phyloP scores from a whole-genome alignment of 192 early-diverging fungal species.

The Coemansia reversa region DNA sequence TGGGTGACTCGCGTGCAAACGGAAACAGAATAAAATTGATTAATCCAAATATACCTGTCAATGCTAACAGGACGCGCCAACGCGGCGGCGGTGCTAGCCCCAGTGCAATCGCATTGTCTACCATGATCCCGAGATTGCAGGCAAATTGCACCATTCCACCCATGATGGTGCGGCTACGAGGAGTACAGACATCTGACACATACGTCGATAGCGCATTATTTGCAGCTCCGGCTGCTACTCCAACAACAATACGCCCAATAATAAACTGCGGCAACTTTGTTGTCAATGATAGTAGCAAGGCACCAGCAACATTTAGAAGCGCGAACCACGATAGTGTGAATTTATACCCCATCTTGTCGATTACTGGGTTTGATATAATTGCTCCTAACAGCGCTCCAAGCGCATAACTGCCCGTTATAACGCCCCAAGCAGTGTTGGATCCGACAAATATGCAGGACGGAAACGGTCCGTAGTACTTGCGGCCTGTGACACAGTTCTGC shows the following conservation, averaged over 20 bases:
- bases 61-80: constrained; percentile 71
- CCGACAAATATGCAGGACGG: constrained; percentile 46
- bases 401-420: constrained; percentile 58
- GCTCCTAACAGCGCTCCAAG: constrained; percentile 70
- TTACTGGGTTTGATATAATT: constrained; percentile 58
- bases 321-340: constrained; percentile 67
- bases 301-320: constrained; percentile 64
- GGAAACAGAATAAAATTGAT: constrained; percentile 60
- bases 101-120: constrained; percentile 64
- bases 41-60: constrained; percentile 62
- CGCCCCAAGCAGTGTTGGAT: constrained; percentile 56
- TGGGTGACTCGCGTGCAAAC: constrained; percentile 75
- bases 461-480: constrained; percentile 49
- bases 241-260: constrained; percentile 70
- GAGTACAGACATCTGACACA: constrained; percentile 75
- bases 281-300: constrained; percentile 62
- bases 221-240: constrained; percentile 68
- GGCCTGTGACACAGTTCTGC: constrained; percentile 53
- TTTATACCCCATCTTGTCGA: constrained; percentile 62
- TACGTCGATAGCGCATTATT: constrained; percentile 66
- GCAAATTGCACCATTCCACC: constrained; percentile 73
- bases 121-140: constrained; percentile 76
- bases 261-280: constrained; percentile 65
- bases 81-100: constrained; percentile 59
- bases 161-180: constrained; percentile 64